A percentile compares a stretch with the other conserved stretches of the same genome.
Conservation (phyloP, 2,329 filamentous ascomycete species). For the Achaetomium macrosporum region DNA sequence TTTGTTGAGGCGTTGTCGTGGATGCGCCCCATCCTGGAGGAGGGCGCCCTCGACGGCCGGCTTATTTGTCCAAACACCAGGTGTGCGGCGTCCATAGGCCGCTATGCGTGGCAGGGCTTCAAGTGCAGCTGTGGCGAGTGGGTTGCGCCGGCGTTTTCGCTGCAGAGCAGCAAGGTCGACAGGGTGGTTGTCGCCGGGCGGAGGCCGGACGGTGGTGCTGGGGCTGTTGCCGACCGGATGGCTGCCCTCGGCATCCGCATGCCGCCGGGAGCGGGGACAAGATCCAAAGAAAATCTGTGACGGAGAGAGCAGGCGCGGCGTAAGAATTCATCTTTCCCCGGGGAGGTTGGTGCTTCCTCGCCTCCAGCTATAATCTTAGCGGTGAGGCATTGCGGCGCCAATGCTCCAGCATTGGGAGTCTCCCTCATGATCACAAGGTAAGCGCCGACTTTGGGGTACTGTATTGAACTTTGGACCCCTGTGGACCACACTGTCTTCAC, state of each 20-base stretch:
- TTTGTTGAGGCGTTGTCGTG: slow-evolving; percentile 90
- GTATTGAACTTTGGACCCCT: too few relatives aligned
- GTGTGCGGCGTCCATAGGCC: slow-evolving; percentile 78
- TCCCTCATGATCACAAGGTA: too few relatives aligned
- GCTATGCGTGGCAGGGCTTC: slow-evolving; percentile 95
- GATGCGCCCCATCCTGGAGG: slow-evolving; percentile 82
- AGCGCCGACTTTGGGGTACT: too few relatives aligned
- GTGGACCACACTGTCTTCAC: too few relatives aligned
- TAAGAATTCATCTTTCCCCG: too few relatives aligned
- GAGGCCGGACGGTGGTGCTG: slow-evolving; percentile 16
- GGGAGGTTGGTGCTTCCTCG: too few relatives aligned
- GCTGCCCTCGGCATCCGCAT: slow-evolving; percentile 46
- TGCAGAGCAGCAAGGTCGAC: slow-evolving; percentile 78
- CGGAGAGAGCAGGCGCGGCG: too few relatives aligned
- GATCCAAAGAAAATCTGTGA: too few relatives aligned
- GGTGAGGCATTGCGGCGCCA: too few relatives aligned
- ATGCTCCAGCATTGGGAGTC: too few relatives aligned
- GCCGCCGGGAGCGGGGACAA: slow-evolving; percentile 41
- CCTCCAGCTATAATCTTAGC: too few relatives aligned
- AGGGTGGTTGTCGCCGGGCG: slow-evolving; percentile 39
- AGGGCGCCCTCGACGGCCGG: slow-evolving; percentile 75
- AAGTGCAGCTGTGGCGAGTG: slow-evolving; percentile 85
- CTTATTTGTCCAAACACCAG: slow-evolving; percentile 73
- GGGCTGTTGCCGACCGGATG: slow-evolving; percentile 21
- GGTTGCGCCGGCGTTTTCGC: slow-evolving; percentile 84